A percentile compares a stretch with the other conserved stretches of the same genome.
phyloP scores from a whole-genome alignment of 202 grass and related monocot species.

The Panicum virgatum region DNA sequence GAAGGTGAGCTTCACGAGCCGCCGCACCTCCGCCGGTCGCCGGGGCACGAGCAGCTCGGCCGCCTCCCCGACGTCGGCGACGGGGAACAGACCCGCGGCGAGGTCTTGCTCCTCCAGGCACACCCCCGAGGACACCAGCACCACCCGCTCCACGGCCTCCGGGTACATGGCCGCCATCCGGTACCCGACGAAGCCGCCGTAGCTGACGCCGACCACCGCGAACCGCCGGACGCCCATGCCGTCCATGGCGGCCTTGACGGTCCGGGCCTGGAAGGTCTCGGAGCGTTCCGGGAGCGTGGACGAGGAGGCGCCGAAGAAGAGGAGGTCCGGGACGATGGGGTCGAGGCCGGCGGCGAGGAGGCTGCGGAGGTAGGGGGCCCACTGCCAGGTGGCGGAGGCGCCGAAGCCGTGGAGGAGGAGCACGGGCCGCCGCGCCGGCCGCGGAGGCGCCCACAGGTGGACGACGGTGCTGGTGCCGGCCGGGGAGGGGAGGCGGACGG shows the following conservation, averaged over 20 bases:
- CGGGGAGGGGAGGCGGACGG: slow-evolving; percentile 42
- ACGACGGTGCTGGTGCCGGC: slow-evolving; percentile 55
- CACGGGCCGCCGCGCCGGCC: slow-evolving; percentile 42
- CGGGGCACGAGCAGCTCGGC: slow-evolving; percentile 67
- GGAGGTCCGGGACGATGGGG: slow-evolving; percentile 84
- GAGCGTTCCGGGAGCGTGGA: slow-evolving; percentile 58
- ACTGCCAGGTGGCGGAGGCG: slow-evolving; percentile 86
- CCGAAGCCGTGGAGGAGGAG: slow-evolving; percentile 91
- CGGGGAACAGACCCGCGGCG: slow-evolving; percentile 59
- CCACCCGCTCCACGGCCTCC: slow-evolving; percentile 58
- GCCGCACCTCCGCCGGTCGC: slow-evolving; percentile 52
- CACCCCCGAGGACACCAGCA: slow-evolving; percentile 55
- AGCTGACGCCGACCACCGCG: slow-evolving; percentile 73
- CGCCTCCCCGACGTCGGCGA: slow-evolving; percentile 55
- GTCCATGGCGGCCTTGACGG: slow-evolving; percentile 67
- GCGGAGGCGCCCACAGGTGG: slow-evolving; percentile 58
- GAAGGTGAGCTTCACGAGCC: slow-evolving; percentile 74
- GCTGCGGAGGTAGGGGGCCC: slow-evolving; percentile 57
- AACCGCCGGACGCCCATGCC: slow-evolving; percentile 55
- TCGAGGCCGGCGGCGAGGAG: slow-evolving; percentile 72
- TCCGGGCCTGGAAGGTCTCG: slow-evolving; percentile 60
- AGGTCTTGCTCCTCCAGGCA: slow-evolving; percentile 77
- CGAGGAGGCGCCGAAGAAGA: slow-evolving; percentile 78
- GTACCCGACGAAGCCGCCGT: slow-evolving; percentile 84
- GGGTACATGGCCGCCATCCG: slow-evolving; percentile 68